These are phyloP conservation scores for Alternaria ethzedia DNA, from an alignment of 2,329 filamentous ascomycete species.

Conservation along the genomic window DNA sequence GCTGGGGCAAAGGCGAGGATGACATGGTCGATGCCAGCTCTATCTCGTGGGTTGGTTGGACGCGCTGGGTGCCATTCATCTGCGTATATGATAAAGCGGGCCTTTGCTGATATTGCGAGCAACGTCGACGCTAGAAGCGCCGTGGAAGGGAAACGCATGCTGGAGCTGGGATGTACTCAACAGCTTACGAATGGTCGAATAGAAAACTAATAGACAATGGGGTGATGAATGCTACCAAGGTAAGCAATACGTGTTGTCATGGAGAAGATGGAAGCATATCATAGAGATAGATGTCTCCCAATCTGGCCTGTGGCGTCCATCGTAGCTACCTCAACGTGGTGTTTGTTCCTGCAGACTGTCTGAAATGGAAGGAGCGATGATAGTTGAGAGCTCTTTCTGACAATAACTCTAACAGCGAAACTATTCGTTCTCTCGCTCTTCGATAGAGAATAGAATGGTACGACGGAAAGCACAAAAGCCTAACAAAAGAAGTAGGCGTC, in stretches of 20 bases:
- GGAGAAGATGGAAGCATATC: neutral
- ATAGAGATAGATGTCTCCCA: neutral
- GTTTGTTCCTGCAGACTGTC: neutral
- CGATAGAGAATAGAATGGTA: neutral
- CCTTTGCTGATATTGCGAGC: slow-evolving; percentile 21
- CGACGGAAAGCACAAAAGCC: neutral
- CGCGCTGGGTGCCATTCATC: slow-evolving; percentile 45
- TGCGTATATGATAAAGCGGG: slow-evolving; percentile 42
- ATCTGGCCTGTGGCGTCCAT: neutral
- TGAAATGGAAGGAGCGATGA: neutral
- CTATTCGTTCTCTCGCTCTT: neutral
- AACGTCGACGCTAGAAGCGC: slow-evolving; percentile 20
- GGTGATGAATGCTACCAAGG: neutral
- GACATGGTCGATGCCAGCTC: slow-evolving; percentile 46
- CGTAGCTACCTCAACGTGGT: neutral
- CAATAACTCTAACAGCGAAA: neutral
- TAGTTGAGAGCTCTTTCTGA: neutral
- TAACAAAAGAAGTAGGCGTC: neutral
- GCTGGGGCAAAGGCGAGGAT: slow-evolving; percentile 48
- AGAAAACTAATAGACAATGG: neutral
- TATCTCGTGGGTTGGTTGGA: slow-evolving; percentile 31
- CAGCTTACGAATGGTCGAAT: neutral
- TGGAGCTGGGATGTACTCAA: neutral
- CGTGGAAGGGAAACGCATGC: slow-evolving; percentile 28
- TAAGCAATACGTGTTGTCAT: neutral